Base-by-base conservation (phyloP, 139 green algal species). In the Edaphochlamys debaryana region DNA sequence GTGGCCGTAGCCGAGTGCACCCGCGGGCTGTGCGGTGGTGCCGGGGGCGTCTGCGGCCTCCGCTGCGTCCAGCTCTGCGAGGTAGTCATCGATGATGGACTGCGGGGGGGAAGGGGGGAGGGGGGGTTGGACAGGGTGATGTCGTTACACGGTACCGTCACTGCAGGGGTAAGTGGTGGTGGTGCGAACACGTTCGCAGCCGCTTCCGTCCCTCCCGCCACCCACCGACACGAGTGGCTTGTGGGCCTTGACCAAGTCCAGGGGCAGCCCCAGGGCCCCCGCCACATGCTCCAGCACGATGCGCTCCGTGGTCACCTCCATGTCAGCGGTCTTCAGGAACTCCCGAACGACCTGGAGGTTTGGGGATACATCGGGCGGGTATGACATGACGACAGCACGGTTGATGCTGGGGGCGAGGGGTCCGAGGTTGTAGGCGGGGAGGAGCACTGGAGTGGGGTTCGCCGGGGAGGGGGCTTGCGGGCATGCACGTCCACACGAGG, bases 221-320 rank as follows among this genome's bases (percentile, higher is more conserved):
- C 56, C 25, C 20, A 80, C 74, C 74, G 58, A 69, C 13, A 80
- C 74, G 40, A 70, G 36, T 30, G 50, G 23, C 40, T 80, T 80
- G 40, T 81, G 69, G 56, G 56, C 56, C 11, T 71, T 32, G 19
- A 20, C 30, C 23, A 58, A 19, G 15, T 60, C 52, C 29, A 34
- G 63, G 17, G 7, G 19, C 30, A 80, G 56, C 5, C 19, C 6
- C 9, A 80, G 60, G 17, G 37, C 42, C 11, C 32, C 42, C 2
- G 32, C 8, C 23, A 80, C 56, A n/a, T 80, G 58, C 0, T n/a
- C 22, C 20, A 80, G 38, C 25, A 81, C 75, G 11, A 3, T 42
- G 30, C 75, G 58, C 40, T 81, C 75, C n/a, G 75, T 81, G 40
- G 32, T 69, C 15, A 68, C 52, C 20, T 50, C 38, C 75, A 81